These are phyloP conservation scores for Collybiopsis luxurians DNA, from an alignment of 768 basidiomycete genomes.

Conservation along the genomic window DNA sequence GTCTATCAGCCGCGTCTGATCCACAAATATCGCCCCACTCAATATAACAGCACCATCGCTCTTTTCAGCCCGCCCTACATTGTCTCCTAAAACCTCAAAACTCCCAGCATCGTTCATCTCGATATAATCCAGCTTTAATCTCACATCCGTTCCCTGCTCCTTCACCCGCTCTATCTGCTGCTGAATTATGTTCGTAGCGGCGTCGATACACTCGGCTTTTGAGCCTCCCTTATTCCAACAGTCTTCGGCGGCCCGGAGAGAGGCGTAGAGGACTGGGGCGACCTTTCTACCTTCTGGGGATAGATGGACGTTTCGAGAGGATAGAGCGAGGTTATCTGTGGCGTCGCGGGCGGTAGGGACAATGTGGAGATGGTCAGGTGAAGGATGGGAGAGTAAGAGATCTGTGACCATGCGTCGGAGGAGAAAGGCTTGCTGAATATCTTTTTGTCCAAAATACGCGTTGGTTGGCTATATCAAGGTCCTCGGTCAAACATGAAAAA, in stretches of 20 bases:
- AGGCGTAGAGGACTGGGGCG: conserved; percentile 68
- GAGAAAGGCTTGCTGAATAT: conserved; percentile 93
- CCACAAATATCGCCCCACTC: not conserved
- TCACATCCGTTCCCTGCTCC: conserved; percentile 36
- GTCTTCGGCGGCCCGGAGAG: conserved; percentile 55
- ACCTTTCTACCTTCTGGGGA: conserved; percentile 55
- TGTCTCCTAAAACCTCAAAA: not conserved
- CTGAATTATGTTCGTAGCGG: conserved; percentile 41
- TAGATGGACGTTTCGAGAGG: conserved; percentile 89
- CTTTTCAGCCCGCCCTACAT: not conserved
- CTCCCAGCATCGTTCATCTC: conserved; percentile 59
- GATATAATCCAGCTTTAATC: conserved; percentile 77
- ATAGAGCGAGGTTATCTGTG: conserved; percentile 72
- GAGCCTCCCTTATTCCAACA: conserved; percentile 52
- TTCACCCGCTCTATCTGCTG: conserved; percentile 25
- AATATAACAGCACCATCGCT: not conserved
- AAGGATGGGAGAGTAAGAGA: conserved; percentile 77
- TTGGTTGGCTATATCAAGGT: conserved; percentile 70
- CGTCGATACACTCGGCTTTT: conserved; percentile 46
- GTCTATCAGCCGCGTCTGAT: conserved; percentile 2
- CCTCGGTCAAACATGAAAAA: no score
- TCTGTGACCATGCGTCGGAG: conserved; percentile 78
- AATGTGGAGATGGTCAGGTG: conserved; percentile 73
- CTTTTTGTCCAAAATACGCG: conserved; percentile 97
- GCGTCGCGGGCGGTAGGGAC: conserved; percentile 79